Conservation (phyloP, 495 filamentous ascomycete species). For the Aspergillus cavernicola region DNA sequence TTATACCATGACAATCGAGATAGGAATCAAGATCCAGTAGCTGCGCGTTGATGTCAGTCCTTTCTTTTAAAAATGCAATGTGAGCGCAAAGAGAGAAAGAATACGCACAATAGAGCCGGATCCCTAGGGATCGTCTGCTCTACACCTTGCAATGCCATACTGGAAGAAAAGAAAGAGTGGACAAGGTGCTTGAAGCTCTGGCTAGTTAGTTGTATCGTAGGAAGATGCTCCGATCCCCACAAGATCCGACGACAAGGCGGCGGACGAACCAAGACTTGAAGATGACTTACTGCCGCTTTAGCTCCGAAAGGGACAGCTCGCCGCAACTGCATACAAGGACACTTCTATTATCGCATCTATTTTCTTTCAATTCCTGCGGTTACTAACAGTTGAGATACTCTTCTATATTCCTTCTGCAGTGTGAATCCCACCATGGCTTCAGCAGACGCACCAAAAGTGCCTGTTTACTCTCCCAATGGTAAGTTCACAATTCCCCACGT, state of each 20-base stretch:
- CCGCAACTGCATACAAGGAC: slow-evolving; percentile 39
- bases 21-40: slow-evolving; percentile 98
- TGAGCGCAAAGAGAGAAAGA: not conserved
- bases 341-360: not conserved
- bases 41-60: slow-evolving; percentile 41
- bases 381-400: not conserved
- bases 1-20: slow-evolving; percentile 91
- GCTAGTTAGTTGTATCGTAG: not conserved
- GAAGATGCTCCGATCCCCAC: slow-evolving; percentile 5
- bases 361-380: not conserved
- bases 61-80: not conserved
- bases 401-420: not conserved
- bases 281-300: slow-evolving; percentile 30
- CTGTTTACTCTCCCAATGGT: slow-evolving; percentile 48
- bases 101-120: slow-evolving; percentile 88
- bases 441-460: slow-evolving; percentile 38
- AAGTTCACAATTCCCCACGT: slow-evolving; percentile 16
- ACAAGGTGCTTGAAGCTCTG: not conserved
- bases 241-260: slow-evolving; percentile 16
- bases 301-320: slow-evolving; percentile 42
- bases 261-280: not conserved
- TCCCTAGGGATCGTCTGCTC: slow-evolving; percentile 96
- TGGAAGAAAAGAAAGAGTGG: slow-evolving; percentile 15
- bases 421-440: slow-evolving; percentile 17
- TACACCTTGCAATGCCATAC: slow-evolving; percentile 76